These are phyloP conservation scores for Aureobasidium sp. DNA, from an alignment of 2,329 filamentous ascomycete genomes.

Conservation along the genomic window DNA sequence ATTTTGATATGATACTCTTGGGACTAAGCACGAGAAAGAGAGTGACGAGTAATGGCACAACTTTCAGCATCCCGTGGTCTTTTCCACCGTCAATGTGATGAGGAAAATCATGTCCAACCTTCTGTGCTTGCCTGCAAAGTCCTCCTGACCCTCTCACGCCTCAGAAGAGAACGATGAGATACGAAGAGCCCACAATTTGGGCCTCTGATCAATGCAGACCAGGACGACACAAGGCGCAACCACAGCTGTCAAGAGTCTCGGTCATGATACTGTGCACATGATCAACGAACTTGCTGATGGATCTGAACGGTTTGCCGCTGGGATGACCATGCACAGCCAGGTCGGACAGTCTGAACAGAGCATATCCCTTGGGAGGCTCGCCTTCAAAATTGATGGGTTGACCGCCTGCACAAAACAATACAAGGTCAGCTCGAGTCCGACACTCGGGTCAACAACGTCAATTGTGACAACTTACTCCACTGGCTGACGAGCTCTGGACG, in stretches of 20 bases:
- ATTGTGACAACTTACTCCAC: background rate
- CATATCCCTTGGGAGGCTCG: background rate
- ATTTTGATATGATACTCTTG: background rate
- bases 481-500: background rate
- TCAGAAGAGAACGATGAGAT: background rate
- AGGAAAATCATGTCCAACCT: background rate
- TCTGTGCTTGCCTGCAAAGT: background rate
- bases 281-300: background rate
- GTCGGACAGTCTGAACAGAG: background rate
- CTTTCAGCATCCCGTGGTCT: too few relatives aligned
- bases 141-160: background rate
- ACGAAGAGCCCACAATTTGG: background rate
- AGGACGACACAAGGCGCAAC: background rate
- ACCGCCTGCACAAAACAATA: background rate
- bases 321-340: background rate
- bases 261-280: background rate
- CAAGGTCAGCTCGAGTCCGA: background rate
- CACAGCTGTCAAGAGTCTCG: background rate
- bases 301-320: background rate
- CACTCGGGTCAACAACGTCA: background rate
- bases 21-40: background rate
- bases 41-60: background rate
- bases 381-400: slow-evolving; percentile 1
- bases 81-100: background rate
- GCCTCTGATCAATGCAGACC: background rate